Base-by-base conservation (phyloP, 495 filamentous ascomycete genomes). In the Neurospora africana region DNA sequence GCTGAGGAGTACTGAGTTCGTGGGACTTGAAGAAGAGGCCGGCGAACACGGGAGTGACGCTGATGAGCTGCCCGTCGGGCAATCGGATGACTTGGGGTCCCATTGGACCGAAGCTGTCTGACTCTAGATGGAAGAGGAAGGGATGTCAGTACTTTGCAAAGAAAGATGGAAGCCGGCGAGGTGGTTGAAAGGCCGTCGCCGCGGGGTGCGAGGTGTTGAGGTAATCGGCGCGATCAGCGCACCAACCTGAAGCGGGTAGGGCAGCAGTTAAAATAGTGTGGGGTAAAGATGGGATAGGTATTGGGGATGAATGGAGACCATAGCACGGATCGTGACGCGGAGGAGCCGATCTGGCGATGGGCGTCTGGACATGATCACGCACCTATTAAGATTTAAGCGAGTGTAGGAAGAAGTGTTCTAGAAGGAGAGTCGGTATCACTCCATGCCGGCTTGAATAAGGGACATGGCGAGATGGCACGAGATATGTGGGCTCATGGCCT, bases 1-100 rank as follows among this genome's bases (percentile, higher is more conserved):
- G 87, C 73, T 89, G 87, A 76, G 91, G 87, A 10, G 84, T 78
- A 73, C 85, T 91, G 67, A 91, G 83, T 61, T 94, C 91, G 79
- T 93, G 90, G 38, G 89, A 87, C 78, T 93, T 95, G 89, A 98
- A 98, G 76, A 88, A 92, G 70, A 95, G 84, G 67, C 94, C 94
- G 38, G 91, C 93, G 79, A 97, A 98, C 40, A 97, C 92, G 5
- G 93, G 91, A 19, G 88, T 87, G 30, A 97, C 89, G 0, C 89
- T 90, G 74, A 95, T 86, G 75, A 86, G 91, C 82, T 93, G 92
- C 77, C 93, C 94, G 81, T 98, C 95, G 74, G 94, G 94, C 69
- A 98, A 84, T 79, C 92, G 85, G 69, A 91, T 76, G 53, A 78
- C 69, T 43, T 83, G 81, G 13, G 81, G 82, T 9, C 76, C 74